A percentile compares a stretch with the other conserved stretches of the same genome.
Evolutionary conservation across 306 rosid genomes (phyloP).

Genomic region (Styphnolobium japonicum): DNA sequence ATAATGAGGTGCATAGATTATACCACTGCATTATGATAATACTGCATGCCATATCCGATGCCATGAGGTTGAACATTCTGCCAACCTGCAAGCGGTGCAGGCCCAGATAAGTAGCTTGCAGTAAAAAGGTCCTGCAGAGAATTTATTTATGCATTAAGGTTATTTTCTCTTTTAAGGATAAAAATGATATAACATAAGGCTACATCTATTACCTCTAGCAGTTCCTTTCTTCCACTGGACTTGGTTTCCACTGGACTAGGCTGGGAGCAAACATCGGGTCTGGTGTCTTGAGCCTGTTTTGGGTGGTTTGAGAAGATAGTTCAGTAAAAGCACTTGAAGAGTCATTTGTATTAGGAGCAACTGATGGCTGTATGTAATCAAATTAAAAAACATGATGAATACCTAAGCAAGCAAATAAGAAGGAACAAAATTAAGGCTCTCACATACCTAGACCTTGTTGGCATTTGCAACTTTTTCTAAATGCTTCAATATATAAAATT

Average conservation of each 20-base stretch:
- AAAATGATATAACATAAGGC: background rate
- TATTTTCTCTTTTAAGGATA: background rate
- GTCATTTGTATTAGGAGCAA: slow-evolving; percentile 23
- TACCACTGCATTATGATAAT: slow-evolving; percentile 58
- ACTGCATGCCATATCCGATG: slow-evolving; percentile 60
- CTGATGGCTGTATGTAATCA: slow-evolving; percentile 37
- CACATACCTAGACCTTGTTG: background rate
- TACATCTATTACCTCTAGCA: slow-evolving; percentile 58
- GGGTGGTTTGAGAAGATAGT: slow-evolving; percentile 36
- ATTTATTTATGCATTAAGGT: slow-evolving; percentile 8
- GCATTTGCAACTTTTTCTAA: background rate
- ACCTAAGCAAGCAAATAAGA: background rate
- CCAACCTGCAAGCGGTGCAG: slow-evolving; percentile 54
- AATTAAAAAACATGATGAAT: slow-evolving; percentile 19
- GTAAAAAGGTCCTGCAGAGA: slow-evolving; percentile 76
- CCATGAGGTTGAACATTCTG: slow-evolving; percentile 48
- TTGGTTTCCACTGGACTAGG: slow-evolving; percentile 34
- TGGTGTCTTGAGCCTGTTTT: slow-evolving; percentile 38
- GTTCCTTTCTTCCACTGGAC: slow-evolving; percentile 54
- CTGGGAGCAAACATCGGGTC: slow-evolving; percentile 29
- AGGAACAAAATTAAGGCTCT: background rate
- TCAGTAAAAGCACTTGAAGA: slow-evolving; percentile 33
- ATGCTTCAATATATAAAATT: background rate
- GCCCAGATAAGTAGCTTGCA: slow-evolving; percentile 38
- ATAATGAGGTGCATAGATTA: background rate